Conservation (phyloP, 2,329 filamentous ascomycete genomes). For the Colletotrichum sp. region DNA sequence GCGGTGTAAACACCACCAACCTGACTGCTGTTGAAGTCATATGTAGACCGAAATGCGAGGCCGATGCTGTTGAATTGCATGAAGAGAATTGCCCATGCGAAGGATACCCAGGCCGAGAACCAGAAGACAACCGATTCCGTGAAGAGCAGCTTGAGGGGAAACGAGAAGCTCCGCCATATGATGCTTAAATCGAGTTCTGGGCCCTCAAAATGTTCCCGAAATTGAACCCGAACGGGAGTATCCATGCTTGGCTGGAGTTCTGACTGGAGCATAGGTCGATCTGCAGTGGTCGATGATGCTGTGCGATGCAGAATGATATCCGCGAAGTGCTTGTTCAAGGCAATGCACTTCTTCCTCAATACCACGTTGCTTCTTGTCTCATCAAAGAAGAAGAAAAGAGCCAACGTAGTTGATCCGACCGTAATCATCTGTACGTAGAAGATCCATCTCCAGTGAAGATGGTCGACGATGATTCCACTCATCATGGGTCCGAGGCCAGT, state of each 20-base stretch:
- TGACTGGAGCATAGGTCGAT: not conserved
- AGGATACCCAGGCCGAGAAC: slow-evolving; percentile 75
- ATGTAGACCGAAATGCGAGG: slow-evolving; percentile 66
- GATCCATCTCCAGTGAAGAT: slow-evolving; percentile 68
- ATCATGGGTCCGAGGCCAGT: slow-evolving; percentile 68
- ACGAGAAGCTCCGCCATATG: slow-evolving; percentile 30
- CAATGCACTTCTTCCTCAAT: slow-evolving; percentile 62
- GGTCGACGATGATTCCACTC: slow-evolving; percentile 63
- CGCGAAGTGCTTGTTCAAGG: slow-evolving; percentile 51
- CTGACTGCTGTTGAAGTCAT: slow-evolving; percentile 65
- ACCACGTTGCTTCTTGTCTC: slow-evolving; percentile 74
- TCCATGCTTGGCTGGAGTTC: not conserved
- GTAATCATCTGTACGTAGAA: slow-evolving; percentile 71
- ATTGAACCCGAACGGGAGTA: not conserved
- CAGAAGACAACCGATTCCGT: slow-evolving; percentile 67
- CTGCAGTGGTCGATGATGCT: not conserved
- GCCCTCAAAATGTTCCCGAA: slow-evolving; percentile 6
- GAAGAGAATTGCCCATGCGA: slow-evolving; percentile 75
- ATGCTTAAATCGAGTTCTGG: slow-evolving; percentile 26
- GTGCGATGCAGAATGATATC: not conserved
- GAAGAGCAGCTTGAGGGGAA: slow-evolving; percentile 49
- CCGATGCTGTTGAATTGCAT: slow-evolving; percentile 63
- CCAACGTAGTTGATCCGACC: slow-evolving; percentile 56
- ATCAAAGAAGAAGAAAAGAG: slow-evolving; percentile 65
- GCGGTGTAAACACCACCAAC: slow-evolving; percentile 66